These are phyloP conservation scores for Nannochloris sp. DNA, from an alignment of 139 green algal species.

Conservation along the genomic window DNA sequence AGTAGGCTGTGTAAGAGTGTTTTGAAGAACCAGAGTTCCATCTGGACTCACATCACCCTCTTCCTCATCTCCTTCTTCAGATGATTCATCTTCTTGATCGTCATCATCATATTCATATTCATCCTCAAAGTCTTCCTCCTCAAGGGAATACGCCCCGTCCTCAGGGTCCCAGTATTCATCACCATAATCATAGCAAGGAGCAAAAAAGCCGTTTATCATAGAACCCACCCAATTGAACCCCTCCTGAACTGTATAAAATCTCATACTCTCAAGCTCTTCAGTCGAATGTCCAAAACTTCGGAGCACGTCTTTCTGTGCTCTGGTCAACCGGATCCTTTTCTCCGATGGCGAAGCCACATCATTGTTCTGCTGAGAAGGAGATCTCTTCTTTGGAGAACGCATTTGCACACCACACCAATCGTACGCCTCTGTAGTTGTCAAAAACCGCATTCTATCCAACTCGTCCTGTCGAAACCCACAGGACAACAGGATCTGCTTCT, in stretches of 20 bases:
- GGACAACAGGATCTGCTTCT: background rate
- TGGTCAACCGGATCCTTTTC: background rate
- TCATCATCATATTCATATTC: no score
- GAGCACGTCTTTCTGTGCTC: background rate
- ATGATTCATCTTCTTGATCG: no score
- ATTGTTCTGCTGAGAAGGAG: background rate
- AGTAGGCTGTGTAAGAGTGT: no score
- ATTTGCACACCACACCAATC: constrained; percentile 1
- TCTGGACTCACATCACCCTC: no score
- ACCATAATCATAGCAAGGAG: background rate
- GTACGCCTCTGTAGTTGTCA: background rate
- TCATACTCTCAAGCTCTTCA: background rate
- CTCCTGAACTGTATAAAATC: background rate
- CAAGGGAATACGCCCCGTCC: background rate
- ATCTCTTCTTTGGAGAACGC: background rate
- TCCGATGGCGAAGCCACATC: background rate
- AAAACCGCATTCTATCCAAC: background rate
- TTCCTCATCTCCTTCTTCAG: no score
- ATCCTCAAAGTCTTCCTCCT: background rate
- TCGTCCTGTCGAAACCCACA: background rate
- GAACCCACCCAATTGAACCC: background rate
- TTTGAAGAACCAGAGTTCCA: no score
- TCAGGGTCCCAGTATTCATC: background rate
- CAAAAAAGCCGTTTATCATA: background rate
- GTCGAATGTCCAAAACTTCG: background rate